These are phyloP conservation scores for Neurospora sp. DNA, from an alignment of 495 filamentous ascomycete species.

Conservation along the genomic window DNA sequence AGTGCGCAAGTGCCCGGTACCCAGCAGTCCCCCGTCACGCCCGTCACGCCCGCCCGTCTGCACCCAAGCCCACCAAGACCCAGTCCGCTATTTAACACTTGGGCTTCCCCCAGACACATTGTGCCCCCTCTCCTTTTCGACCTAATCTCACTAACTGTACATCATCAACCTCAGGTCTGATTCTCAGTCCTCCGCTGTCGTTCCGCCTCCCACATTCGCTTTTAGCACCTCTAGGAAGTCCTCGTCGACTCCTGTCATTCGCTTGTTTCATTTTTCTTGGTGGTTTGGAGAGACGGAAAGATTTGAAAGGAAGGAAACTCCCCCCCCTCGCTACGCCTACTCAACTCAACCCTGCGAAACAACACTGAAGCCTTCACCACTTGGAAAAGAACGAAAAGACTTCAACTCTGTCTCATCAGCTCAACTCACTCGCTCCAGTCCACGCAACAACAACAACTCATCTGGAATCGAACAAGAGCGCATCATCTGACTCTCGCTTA, in stretches of 20 bases:
- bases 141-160: slow-evolving; percentile 21
- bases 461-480: neutral
- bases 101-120: slow-evolving; percentile 22
- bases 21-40: neutral
- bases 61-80: neutral
- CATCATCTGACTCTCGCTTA: neutral
- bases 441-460: neutral
- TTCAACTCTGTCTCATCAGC: neutral
- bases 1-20: neutral
- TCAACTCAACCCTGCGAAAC: slow-evolving; percentile 6
- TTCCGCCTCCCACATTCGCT: slow-evolving; percentile 40
- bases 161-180: slow-evolving; percentile 16
- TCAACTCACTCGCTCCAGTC: neutral
- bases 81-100: slow-evolving; percentile 25
- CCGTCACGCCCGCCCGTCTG: neutral
- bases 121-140: slow-evolving; percentile 9
- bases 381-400: neutral
- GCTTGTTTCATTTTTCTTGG: slow-evolving; percentile 40
- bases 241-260: slow-evolving; percentile 57
- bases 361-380: slow-evolving; percentile 1
- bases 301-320: slow-evolving; percentile 6
- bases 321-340: neutral
- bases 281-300: slow-evolving; percentile 26
- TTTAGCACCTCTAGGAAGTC: slow-evolving; percentile 44
- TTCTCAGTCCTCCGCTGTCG: slow-evolving; percentile 28